phyloP scores from a whole-genome alignment of 441 rosid species.

The Populus hybrid region DNA sequence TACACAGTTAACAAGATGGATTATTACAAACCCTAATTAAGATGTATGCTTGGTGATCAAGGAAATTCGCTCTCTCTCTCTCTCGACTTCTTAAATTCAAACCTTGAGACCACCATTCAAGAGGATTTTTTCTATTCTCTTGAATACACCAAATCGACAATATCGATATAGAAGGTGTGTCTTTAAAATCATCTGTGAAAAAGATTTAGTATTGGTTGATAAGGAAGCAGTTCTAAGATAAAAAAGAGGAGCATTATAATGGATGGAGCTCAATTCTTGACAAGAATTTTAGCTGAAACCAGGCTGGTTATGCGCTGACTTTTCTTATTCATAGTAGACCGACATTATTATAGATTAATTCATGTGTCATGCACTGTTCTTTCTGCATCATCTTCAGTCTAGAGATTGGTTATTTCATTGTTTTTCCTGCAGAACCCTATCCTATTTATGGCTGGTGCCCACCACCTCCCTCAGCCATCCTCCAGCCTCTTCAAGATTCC shows the following conservation, averaged over 20 bases:
- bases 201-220: no score
- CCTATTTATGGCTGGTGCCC: neutral
- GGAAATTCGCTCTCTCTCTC: neutral
- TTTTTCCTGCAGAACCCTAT: neutral
- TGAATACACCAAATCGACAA: no score
- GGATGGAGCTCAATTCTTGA: no score
- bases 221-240: no score
- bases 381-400: neutral
- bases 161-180: no score
- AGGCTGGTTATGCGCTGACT: neutral
- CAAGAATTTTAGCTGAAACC: neutral
- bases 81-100: neutral
- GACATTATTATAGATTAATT: neutral
- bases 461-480: neutral
- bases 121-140: no score
- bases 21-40: no score
- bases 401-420: neutral
- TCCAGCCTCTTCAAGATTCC: conserved; percentile 15
- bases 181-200: no score
- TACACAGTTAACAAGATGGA: neutral
- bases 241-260: no score
- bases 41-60: no score
- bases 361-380: neutral
- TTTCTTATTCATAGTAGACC: neutral
- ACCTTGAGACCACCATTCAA: no score